phyloP scores from a whole-genome alignment of 2,329 filamentous ascomycete species.

The Akanthomyces dipterigenus region DNA sequence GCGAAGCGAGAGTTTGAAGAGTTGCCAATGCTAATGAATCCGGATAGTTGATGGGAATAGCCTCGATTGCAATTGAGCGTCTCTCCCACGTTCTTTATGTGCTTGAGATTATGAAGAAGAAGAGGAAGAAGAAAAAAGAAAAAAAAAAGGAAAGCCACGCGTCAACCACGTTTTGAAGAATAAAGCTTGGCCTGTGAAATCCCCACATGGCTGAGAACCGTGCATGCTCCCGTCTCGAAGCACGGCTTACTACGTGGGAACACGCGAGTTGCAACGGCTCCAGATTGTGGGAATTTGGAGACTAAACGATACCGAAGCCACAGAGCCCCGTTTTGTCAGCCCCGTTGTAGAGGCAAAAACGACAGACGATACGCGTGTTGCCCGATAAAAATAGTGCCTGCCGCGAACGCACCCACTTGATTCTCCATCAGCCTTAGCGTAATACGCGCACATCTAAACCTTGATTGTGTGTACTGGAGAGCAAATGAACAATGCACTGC shows the following conservation, averaged over 20 bases:
- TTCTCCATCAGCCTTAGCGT: background rate
- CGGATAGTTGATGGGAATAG: background rate
- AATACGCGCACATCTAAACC: background rate
- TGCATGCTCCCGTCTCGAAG: background rate
- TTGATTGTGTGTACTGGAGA: background rate
- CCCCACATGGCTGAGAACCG: background rate
- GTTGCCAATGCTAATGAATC: background rate
- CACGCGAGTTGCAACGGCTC: background rate
- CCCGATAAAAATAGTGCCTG: background rate
- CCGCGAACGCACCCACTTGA: background rate
- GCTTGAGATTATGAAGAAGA: background rate
- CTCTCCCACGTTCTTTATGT: background rate
- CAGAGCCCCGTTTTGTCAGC: background rate
- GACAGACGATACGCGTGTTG: background rate
- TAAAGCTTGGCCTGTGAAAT: background rate
- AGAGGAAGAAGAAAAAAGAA: too few species aligned
- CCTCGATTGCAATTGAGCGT: background rate
- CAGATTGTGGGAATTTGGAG: background rate
- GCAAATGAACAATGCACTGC: background rate
- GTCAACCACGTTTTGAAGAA: background rate
- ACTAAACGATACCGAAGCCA: background rate
- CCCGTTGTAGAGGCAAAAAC: background rate
- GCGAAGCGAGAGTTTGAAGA: background rate
- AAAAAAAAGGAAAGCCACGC: background rate
- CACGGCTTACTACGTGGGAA: background rate